Base-by-base conservation (phyloP, 2,329 filamentous ascomycete species). In the Phialophora tarda region DNA sequence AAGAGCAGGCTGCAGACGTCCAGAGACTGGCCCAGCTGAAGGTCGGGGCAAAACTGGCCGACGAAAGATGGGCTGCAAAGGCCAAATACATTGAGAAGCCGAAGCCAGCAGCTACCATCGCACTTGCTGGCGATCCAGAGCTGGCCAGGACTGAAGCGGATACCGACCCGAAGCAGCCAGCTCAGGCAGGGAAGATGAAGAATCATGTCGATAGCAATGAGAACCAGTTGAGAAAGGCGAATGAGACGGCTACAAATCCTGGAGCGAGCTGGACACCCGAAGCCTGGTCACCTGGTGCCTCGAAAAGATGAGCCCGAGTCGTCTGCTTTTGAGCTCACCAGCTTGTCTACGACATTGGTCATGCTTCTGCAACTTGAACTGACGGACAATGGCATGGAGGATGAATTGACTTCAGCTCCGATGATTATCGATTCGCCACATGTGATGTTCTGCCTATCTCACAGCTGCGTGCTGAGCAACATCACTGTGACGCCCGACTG, bases 51-150 rank as follows among this genome's bases (percentile, higher is more conserved):
- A 82, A 80, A 55, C 77, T 84, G 51, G 87, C 87, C 47, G 87
- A 89, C 73, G 84, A 84, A 68, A 79, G 85, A 69, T 89, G 87
- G 87, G 85, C 83, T 8, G 82, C 81, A 57, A 84, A 87, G 70
- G 82, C 85, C 1, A 86, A 84, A 3, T 85, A 81, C 65, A 81
- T 89, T 44, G 86, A 89, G 72, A 80, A 80, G 61, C 86, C 86
- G 1, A 78, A 81, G 50, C 80, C 78, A 21, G 28, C 65, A 12
- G 56, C 48, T 21, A 60, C 60, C 56, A 23, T 51, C n/a, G 44
- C 44, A 26, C 17, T 66, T 28, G 53, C 38, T 48, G 68, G 59
- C 61, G 60, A 62, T 54, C 60, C 63, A 12, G 48, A 30, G 21
- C 11, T 47, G 24, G 47, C 53, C 41, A 53, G 59, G 34, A 48